phyloP scores from a whole-genome alignment of 2,329 filamentous ascomycete species.

The Elsinoe perseae region DNA sequence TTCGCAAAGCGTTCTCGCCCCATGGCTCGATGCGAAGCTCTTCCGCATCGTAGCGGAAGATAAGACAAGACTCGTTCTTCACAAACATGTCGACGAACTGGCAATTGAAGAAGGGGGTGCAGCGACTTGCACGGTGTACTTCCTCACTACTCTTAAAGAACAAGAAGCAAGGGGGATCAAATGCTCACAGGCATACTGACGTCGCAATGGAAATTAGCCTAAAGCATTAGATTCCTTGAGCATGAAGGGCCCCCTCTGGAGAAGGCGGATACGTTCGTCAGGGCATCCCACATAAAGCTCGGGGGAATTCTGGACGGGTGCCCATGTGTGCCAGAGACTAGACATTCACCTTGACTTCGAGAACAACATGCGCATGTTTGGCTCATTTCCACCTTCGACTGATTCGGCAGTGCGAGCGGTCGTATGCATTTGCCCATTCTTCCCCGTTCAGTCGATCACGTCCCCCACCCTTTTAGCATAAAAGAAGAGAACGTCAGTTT shows the following conservation, averaged over 20 bases:
- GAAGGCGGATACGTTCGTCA: neutral
- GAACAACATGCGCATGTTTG: too few relatives aligned
- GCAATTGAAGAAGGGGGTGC: neutral
- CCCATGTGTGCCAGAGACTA: too few relatives aligned
- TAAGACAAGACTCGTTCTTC: conserved; percentile 48
- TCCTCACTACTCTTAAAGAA: too few relatives aligned
- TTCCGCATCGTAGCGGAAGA: conserved; percentile 51
- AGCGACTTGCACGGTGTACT: neutral
- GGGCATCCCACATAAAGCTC: neutral
- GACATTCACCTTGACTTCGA: too few relatives aligned
- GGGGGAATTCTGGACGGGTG: too few relatives aligned
- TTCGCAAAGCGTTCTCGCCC: conserved; percentile 42
- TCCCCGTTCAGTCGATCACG: too few relatives aligned
- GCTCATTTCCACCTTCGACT: too few relatives aligned
- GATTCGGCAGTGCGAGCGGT: too few relatives aligned
- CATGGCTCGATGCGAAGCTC: conserved; percentile 43
- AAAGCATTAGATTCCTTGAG: neutral
- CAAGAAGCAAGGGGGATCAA: too few relatives aligned
- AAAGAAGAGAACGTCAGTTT: too few relatives aligned
- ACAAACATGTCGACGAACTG: conserved; percentile 27
- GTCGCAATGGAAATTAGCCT: neutral
- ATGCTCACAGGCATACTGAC: neutral
- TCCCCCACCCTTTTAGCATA: too few relatives aligned
- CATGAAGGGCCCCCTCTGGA: neutral
- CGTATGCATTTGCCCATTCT: too few relatives aligned